Percentiles rank a stretch among this genome's conserved stretches.
Conservation (phyloP, 768 basidiomycete genomes). For the Suillus luteus region DNA sequence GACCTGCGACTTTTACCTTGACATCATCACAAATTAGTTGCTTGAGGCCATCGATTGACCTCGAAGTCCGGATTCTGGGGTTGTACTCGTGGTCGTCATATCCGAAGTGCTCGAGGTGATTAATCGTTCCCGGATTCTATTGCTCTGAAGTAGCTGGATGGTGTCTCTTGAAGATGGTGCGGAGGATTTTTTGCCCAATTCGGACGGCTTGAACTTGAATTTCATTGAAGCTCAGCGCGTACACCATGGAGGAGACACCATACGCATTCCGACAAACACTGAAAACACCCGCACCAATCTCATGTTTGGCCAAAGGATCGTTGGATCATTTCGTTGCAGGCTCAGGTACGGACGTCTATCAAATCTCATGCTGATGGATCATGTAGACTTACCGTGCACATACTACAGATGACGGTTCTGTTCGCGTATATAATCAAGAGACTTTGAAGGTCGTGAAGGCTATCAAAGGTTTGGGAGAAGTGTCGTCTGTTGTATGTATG, state of each 20-base stretch:
- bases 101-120: not conserved
- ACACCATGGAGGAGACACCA: conserved; percentile 11
- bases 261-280: conserved; percentile 30
- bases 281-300: conserved; percentile 50
- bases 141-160: not conserved
- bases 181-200: not conserved
- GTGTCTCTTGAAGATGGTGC: no score
- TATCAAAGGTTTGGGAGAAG: conserved; percentile 57
- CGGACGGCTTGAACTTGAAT: not conserved
- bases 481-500: conserved; percentile 62
- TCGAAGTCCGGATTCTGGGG: conserved; percentile 42
- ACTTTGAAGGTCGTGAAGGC: conserved; percentile 64
- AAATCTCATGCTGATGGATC: not conserved
- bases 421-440: conserved; percentile 65
- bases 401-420: conserved; percentile 59
- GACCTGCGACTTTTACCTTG: conserved; percentile 94
- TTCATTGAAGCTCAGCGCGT: not conserved
- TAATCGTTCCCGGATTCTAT: not conserved
- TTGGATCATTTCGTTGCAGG: conserved; percentile 57
- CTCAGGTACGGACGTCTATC: conserved; percentile 47
- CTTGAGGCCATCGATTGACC: conserved; percentile 58
- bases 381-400: conserved; percentile 11
- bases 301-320: conserved; percentile 53
- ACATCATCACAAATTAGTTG: conserved; percentile 57
- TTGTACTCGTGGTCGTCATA: conserved; percentile 24